Evolutionary conservation across 1,284 basidiomycete species (phyloP).

Genomic region (Melampsora larici-populina): DNA sequence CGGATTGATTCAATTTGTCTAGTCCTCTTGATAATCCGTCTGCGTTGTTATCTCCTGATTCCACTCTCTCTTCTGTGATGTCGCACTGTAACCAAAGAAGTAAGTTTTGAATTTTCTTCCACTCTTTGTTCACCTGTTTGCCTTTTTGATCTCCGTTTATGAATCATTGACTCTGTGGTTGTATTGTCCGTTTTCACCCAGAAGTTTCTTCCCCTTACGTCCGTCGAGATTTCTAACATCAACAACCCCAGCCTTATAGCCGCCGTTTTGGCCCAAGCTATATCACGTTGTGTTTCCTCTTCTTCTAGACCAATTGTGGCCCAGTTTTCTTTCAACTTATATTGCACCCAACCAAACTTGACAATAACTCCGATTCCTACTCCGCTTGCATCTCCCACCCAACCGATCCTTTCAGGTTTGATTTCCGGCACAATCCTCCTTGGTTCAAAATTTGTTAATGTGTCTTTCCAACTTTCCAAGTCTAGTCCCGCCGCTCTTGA

Average conservation of each 20-base stretch:
- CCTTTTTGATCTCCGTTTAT: too few species aligned
- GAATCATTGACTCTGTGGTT: too few species aligned
- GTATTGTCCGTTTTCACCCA: too few species aligned
- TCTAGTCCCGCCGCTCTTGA: not conserved
- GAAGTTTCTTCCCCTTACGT: not conserved
- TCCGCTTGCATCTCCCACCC: too few species aligned
- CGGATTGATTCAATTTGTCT: too few species aligned
- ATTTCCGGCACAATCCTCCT: not conserved
- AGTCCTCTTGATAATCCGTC: slow-evolving; percentile 11
- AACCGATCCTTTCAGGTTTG: not conserved
- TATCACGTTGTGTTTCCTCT: too few species aligned
- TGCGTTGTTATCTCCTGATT: too few species aligned
- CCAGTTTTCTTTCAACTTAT: not conserved
- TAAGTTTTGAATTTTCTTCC: too few species aligned
- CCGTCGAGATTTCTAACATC: not conserved
- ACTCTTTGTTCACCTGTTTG: too few species aligned
- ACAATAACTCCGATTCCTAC: not conserved
- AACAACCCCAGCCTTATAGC: not conserved
- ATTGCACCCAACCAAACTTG: not conserved
- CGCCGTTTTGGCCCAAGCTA: slow-evolving; percentile 3
- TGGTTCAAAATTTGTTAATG: not conserved
- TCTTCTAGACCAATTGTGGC: too few species aligned
- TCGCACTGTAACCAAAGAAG: too few species aligned
- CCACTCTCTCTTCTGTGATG: too few species aligned
- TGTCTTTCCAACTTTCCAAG: not conserved